Percentiles rank a stretch among this genome's conserved stretches.
Evolutionary conservation across 228 moss, liverwort and hornwort species (phyloP).

Genomic region (Sphagnum fallax): DNA sequence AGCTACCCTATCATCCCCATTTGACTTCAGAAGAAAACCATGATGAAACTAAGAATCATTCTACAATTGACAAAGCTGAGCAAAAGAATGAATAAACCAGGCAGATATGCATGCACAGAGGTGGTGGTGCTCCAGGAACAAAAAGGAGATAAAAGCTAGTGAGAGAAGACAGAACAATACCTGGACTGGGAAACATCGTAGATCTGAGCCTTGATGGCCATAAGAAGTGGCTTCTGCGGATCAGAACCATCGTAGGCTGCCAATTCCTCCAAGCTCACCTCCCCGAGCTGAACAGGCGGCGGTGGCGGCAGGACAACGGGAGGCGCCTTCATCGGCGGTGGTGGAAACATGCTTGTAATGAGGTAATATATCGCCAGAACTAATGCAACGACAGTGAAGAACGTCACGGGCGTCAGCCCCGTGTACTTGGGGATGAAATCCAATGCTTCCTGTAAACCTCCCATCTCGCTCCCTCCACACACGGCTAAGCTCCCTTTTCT

Average conservation of each 20-base stretch:
- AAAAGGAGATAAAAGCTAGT: neutral
- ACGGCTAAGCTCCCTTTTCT: too few relatives aligned
- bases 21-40: too few relatives aligned
- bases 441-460: neutral
- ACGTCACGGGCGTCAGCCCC: slow-evolving; percentile 37
- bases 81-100: too few relatives aligned
- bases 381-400: slow-evolving; percentile 51
- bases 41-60: too few relatives aligned
- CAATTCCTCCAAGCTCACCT: slow-evolving; percentile 40
- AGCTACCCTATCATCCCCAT: too few relatives aligned
- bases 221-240: slow-evolving; percentile 38
- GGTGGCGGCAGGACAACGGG: slow-evolving; percentile 28
- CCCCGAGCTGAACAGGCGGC: slow-evolving; percentile 46
- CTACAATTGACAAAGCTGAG: too few relatives aligned
- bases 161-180: slow-evolving; percentile 8
- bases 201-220: slow-evolving; percentile 59
- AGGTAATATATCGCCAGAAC: slow-evolving; percentile 44
- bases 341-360: slow-evolving; percentile 34
- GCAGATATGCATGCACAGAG: too few relatives aligned
- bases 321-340: slow-evolving; percentile 15
- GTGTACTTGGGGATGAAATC: slow-evolving; percentile 44
- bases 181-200: slow-evolving; percentile 67
- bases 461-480: neutral
- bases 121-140: neutral
- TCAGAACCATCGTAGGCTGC: slow-evolving; percentile 34